These are phyloP conservation scores for Gentiana macrophylla DNA, from an alignment of 257 asterid species.

Conservation along the genomic window DNA sequence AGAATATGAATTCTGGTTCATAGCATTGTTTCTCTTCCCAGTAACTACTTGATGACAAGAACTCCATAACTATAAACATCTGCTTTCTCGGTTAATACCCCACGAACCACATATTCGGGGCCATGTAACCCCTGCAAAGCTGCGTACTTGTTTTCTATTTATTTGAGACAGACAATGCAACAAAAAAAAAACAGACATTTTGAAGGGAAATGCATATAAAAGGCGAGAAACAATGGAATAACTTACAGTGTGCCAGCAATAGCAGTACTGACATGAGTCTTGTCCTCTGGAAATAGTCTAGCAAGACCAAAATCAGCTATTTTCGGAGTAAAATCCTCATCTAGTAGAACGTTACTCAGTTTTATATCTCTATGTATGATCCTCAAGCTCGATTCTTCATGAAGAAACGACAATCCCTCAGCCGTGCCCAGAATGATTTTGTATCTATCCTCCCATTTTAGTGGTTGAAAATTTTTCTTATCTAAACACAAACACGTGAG, in stretches of 20 bases:
- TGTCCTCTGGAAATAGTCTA: slow-evolving; percentile 51
- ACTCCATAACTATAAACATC: slow-evolving; percentile 73
- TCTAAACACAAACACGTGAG: slow-evolving; percentile 20
- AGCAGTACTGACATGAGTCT: slow-evolving; percentile 52
- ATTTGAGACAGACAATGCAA: too few species aligned
- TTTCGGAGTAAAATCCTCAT: slow-evolving; percentile 42
- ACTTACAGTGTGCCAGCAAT: slow-evolving; percentile 73
- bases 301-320: slow-evolving; percentile 77
- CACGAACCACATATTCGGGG: slow-evolving; percentile 69
- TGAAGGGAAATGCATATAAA: not conserved
- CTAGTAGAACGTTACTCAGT: slow-evolving; percentile 50
- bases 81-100: slow-evolving; percentile 57
- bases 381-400: slow-evolving; percentile 39
- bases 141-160: not conserved
- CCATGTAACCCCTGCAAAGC: slow-evolving; percentile 66
- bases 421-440: slow-evolving; percentile 53
- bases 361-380: slow-evolving; percentile 69
- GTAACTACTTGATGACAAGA: slow-evolving; percentile 47
- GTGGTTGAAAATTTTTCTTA: slow-evolving; percentile 30
- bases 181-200: not conserved
- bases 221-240: not conserved
- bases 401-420: slow-evolving; percentile 63
- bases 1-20: slow-evolving; percentile 22
- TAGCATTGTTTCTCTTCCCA: slow-evolving; percentile 35
- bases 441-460: slow-evolving; percentile 46